Conservation (phyloP, 352 stramenopile genomes). For the Discostella stelligera region DNA sequence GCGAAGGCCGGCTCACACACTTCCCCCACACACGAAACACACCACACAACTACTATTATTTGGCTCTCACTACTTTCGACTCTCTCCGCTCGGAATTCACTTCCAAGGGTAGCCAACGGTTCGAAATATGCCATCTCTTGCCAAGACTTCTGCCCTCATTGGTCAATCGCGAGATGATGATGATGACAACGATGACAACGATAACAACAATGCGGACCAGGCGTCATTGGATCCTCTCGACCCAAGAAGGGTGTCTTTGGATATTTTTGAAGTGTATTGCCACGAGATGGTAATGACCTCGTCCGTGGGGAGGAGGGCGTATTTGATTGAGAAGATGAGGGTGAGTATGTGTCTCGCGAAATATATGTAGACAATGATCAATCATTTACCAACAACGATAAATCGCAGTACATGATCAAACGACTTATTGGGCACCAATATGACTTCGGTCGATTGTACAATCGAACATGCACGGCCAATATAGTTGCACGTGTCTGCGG, state of each 20-base stretch:
- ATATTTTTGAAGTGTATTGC: constrained; percentile 56
- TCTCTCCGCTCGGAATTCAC: neutral
- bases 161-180: neutral
- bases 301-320: constrained; percentile 36
- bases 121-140: constrained; percentile 2
- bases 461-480: constrained; percentile 44
- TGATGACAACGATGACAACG: neutral
- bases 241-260: constrained; percentile 34
- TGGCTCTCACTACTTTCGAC: neutral
- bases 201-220: neutral
- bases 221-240: constrained; percentile 45
- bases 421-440: constrained; percentile 46
- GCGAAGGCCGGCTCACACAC: too few species aligned
- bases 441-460: constrained; percentile 47
- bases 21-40: too few species aligned
- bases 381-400: neutral
- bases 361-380: neutral
- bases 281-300: constrained; percentile 41
- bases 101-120: neutral
- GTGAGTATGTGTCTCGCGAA: constrained; percentile 21
- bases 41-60: too few species aligned
- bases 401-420: constrained; percentile 42
- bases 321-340: constrained; percentile 41
- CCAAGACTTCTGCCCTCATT: neutral
- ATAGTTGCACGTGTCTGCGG: constrained; percentile 30